phyloP scores from a whole-genome alignment of 164 flowering plant species.

The Litsea cubeba region DNA sequence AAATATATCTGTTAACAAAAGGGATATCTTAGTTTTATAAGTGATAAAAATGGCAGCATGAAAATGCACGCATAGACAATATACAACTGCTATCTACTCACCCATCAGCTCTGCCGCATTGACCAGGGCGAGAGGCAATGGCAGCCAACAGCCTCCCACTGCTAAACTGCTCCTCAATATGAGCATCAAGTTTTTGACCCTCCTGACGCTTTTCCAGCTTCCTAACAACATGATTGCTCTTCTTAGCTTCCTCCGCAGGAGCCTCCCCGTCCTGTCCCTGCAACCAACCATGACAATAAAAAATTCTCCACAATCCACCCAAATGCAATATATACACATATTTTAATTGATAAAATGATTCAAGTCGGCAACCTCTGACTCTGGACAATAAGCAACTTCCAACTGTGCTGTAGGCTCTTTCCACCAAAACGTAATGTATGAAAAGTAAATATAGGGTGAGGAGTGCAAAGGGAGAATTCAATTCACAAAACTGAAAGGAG shows the following conservation, averaged over 20 bases:
- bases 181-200: conserved; percentile 17
- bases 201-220: conserved; percentile 17
- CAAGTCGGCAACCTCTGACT: no score
- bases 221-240: conserved; percentile 17
- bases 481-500: no score
- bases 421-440: no score
- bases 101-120: conserved; percentile 22
- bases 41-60: background rate
- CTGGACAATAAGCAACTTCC: no score
- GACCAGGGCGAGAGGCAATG: conserved; percentile 23
- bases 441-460: no score
- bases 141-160: conserved; percentile 15
- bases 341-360: background rate
- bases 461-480: no score
- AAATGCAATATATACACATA: background rate
- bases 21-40: background rate
- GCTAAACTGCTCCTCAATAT: conserved; percentile 20
- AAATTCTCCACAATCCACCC: background rate
- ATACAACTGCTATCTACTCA: conserved; percentile 1
- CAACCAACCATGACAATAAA: background rate
- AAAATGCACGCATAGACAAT: no score
- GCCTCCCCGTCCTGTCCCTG: conserved; percentile 14
- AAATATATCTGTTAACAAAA: conserved; percentile 12
- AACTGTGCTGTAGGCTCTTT: no score
- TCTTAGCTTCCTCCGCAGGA: conserved; percentile 13